These are phyloP conservation scores for Crotalaria pallida DNA, from an alignment of 306 rosid genomes.

Conservation along the genomic window DNA sequence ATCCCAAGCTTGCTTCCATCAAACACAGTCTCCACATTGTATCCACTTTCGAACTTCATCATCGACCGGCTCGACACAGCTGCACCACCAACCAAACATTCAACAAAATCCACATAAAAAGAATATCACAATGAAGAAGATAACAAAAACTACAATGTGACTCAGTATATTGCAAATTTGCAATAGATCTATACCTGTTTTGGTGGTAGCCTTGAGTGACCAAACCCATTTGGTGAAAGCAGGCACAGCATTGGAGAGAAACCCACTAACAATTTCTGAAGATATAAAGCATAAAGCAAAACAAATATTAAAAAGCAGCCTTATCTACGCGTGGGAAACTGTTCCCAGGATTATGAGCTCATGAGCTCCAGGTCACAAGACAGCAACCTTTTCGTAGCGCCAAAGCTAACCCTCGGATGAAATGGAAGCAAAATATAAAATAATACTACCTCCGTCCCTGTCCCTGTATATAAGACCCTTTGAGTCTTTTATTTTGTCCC, in stretches of 20 bases:
- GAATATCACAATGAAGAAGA: slow-evolving; percentile 9
- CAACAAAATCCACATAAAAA: slow-evolving; percentile 15
- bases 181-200: slow-evolving; percentile 65
- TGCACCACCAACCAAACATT: slow-evolving; percentile 20
- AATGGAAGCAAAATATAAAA: neutral
- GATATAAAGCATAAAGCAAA: neutral
- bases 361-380: too few species aligned
- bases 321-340: too few species aligned
- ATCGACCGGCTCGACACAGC: slow-evolving; percentile 66
- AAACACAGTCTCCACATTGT: slow-evolving; percentile 86
- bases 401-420: too few species aligned
- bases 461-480: too few species aligned
- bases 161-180: neutral
- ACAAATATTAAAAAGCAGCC: too few species aligned
- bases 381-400: too few species aligned
- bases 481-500: too few species aligned
- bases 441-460: too few species aligned
- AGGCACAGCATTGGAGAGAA: slow-evolving; percentile 64
- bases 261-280: slow-evolving; percentile 64
- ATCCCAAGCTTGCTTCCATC: slow-evolving; percentile 97
- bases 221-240: slow-evolving; percentile 64
- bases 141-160: neutral
- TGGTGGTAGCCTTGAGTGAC: slow-evolving; percentile 76
- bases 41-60: slow-evolving; percentile 95
- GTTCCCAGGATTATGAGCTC: too few species aligned